A percentile compares a stretch with the other conserved stretches of the same genome.
These are phyloP conservation scores for Ustilago shanxiensis DNA, from an alignment of 1,284 basidiomycete genomes.

Conservation along the genomic window DNA sequence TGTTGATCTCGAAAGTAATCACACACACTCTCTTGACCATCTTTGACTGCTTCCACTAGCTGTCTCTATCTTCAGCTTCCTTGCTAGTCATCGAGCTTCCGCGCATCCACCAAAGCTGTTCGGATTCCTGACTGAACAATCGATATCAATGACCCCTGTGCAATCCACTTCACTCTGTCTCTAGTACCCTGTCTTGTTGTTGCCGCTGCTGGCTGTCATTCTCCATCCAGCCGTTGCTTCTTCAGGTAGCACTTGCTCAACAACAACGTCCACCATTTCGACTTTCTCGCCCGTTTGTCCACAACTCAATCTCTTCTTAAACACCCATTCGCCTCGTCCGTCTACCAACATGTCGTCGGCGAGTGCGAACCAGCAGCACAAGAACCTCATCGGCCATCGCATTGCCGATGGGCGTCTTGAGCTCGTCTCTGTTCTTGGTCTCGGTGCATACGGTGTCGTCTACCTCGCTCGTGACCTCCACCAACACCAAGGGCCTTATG, in stretches of 20 bases:
- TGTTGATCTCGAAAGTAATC: not conserved
- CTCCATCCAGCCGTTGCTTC: slow-evolving; percentile 16
- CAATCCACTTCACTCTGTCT: not conserved
- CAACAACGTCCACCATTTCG: not conserved
- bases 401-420: slow-evolving; percentile 75
- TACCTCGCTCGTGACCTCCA: slow-evolving; percentile 75
- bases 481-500: slow-evolving; percentile 54
- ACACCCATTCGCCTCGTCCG: slow-evolving; percentile 10
- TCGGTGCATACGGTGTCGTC: slow-evolving; percentile 95
- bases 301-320: not conserved
- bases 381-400: slow-evolving; percentile 70
- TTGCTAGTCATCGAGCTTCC: slow-evolving; percentile 1
- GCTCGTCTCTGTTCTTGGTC: slow-evolving; percentile 89
- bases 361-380: slow-evolving; percentile 53
- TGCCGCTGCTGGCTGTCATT: slow-evolving; percentile 19
- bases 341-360: slow-evolving; percentile 39
- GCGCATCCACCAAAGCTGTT: not conserved
- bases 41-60: slow-evolving; percentile 6
- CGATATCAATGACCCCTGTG: not conserved
- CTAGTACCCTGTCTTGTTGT: slow-evolving; percentile 1
- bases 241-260: slow-evolving; percentile 1
- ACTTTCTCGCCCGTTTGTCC: not conserved
- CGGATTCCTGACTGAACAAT: too few species aligned
- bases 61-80: not conserved
- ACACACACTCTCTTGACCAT: slow-evolving; percentile 16